Conservation (phyloP, 495 filamentous ascomycete species). For the Hyaloscypha finlandica region DNA sequence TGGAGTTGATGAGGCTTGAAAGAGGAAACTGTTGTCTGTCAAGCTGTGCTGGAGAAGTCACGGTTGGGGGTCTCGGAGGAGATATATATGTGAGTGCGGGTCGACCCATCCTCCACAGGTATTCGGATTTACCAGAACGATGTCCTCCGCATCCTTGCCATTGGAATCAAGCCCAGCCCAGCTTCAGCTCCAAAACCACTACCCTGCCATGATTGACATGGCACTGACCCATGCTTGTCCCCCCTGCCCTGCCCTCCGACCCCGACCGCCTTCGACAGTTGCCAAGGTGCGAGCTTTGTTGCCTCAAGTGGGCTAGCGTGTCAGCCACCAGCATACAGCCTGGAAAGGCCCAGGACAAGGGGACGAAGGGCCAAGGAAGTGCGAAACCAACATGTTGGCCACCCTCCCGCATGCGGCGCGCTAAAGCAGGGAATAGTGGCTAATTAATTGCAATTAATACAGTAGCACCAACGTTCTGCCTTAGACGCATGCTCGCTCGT, state of each 20-base stretch:
- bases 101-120: slow-evolving; percentile 17
- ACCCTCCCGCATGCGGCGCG: slow-evolving; percentile 8
- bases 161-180: slow-evolving; percentile 23
- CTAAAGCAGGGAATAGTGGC: slow-evolving; percentile 20
- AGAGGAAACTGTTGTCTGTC: slow-evolving; percentile 10
- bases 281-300: slow-evolving; percentile 21
- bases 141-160: slow-evolving; percentile 17
- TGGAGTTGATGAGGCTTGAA: slow-evolving; percentile 11
- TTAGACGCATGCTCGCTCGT: background rate
- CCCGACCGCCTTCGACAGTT: slow-evolving; percentile 20
- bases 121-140: slow-evolving; percentile 19
- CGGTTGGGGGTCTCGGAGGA: slow-evolving; percentile 24
- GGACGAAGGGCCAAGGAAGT: background rate
- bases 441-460: slow-evolving; percentile 30
- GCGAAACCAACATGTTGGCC: background rate
- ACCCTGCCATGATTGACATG: slow-evolving; percentile 26
- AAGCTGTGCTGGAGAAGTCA: slow-evolving; percentile 16
- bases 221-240: slow-evolving; percentile 14
- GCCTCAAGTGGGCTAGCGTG: slow-evolving; percentile 3
- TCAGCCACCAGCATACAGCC: slow-evolving; percentile 7
- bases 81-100: slow-evolving; percentile 32
- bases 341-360: background rate
- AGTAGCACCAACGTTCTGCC: background rate
- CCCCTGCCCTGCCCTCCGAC: slow-evolving; percentile 5
- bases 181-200: slow-evolving; percentile 19